A percentile compares a stretch with the other conserved stretches of the same genome.
Evolutionary conservation across 1,139 yeast species (phyloP).

Genomic region (Protomyces pachydermus): DNA sequence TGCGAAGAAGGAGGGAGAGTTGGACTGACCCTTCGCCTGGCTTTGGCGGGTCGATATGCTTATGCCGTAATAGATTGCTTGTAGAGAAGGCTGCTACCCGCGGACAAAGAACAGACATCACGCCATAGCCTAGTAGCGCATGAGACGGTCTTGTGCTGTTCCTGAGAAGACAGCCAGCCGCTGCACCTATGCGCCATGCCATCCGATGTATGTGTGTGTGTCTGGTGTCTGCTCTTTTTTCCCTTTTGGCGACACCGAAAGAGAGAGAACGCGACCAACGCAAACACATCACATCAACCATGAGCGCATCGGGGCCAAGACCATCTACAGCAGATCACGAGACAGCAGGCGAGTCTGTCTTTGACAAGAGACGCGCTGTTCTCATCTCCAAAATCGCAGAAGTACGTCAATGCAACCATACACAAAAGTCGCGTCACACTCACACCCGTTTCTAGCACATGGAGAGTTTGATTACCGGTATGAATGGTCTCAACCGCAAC

Average conservation of each 20-base stretch:
- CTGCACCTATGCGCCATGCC: too few relatives aligned
- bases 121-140: too few relatives aligned
- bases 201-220: too few relatives aligned
- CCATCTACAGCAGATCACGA: background rate
- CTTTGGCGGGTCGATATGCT: constrained; percentile 81
- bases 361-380: background rate
- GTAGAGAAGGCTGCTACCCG: constrained; percentile 27
- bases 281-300: background rate
- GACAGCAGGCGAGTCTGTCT: background rate
- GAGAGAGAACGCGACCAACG: background rate
- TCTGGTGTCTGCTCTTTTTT: too few relatives aligned
- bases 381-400: background rate
- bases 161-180: too few relatives aligned
- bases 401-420: background rate
- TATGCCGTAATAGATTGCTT: constrained; percentile 48
- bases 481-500: constrained; percentile 34
- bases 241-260: background rate
- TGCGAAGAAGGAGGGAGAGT: background rate
- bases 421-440: background rate
- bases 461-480: constrained; percentile 33
- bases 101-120: background rate
- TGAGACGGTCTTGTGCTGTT: too few relatives aligned
- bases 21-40: constrained; percentile 70
- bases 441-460: constrained; percentile 26
- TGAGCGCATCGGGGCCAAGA: background rate